Conservation (phyloP, 768 basidiomycete genomes). For the Agrocybe praecox region DNA sequence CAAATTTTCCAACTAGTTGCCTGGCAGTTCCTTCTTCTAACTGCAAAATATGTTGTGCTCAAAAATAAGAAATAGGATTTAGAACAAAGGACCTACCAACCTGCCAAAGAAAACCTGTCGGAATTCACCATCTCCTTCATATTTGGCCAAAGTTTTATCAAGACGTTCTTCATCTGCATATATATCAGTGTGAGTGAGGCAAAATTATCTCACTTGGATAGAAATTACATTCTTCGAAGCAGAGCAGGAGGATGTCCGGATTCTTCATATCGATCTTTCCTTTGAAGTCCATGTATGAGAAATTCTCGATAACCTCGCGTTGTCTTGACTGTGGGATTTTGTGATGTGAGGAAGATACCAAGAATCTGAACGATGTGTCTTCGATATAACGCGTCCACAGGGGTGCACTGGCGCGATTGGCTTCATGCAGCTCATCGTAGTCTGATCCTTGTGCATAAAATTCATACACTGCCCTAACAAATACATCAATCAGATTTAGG, state of each 20-base stretch:
- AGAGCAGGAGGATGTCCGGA: conserved; percentile 72
- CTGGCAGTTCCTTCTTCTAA: conserved; percentile 72
- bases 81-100: conserved; percentile 60
- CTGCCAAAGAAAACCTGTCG: conserved; percentile 80
- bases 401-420: conserved; percentile 41
- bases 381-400: conserved; percentile 63
- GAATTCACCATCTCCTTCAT: conserved; percentile 70
- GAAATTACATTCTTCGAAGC: conserved; percentile 86
- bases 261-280: conserved; percentile 83
- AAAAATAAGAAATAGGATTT: neutral
- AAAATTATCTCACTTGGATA: conserved; percentile 1
- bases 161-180: conserved; percentile 47
- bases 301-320: conserved; percentile 70
- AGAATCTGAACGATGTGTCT: conserved; percentile 81
- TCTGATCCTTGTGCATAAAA: conserved; percentile 71
- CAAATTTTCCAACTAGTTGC: conserved; percentile 65
- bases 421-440: conserved; percentile 72
- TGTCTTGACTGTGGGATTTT: conserved; percentile 71
- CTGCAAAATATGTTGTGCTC: conserved; percentile 18
- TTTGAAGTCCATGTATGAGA: conserved; percentile 81
- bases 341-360: conserved; percentile 74
- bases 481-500: neutral
- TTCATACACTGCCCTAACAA: conserved; percentile 70
- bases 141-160: conserved; percentile 45
- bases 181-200: neutral